Conservation (phyloP, 1,139 yeast species). For the Geotrichum fermentans region DNA sequence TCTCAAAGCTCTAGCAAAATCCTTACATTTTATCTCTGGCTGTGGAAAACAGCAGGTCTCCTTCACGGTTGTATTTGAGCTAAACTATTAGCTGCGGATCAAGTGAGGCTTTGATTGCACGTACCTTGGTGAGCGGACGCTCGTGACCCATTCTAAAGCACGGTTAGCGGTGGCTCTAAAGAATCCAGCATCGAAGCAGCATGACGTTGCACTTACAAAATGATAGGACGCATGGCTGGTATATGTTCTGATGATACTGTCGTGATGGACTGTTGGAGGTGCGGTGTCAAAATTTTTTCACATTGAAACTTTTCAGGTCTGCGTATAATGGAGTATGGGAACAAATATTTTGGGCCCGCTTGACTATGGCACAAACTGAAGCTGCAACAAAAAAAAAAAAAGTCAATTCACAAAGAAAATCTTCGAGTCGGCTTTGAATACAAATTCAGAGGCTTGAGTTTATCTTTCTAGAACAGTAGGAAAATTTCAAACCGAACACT, state of each 20-base stretch:
- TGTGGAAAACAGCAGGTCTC: conserved; percentile 87
- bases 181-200: background rate
- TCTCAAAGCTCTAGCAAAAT: background rate
- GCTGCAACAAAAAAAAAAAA: background rate
- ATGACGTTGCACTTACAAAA: conserved; percentile 14
- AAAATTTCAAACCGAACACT: no score
- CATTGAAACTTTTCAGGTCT: conserved; percentile 16
- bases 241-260: background rate
- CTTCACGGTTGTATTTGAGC: conserved; percentile 90
- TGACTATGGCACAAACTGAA: background rate
- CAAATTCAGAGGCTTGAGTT: no score
- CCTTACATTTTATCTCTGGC: conserved; percentile 71
- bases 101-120: conserved; percentile 53
- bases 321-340: conserved; percentile 8
- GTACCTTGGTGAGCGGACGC: conserved; percentile 34
- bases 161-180: conserved; percentile 13
- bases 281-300: conserved; percentile 16
- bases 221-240: conserved; percentile 41
- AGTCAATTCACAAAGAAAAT: background rate
- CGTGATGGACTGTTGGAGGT: conserved; percentile 5
- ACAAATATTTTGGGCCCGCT: conserved; percentile 6
- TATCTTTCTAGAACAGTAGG: no score
- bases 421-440: no score
- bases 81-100: conserved; percentile 57
- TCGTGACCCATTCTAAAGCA: conserved; percentile 33